Conservation (phyloP, 2,329 filamentous ascomycete genomes). For the Fusarium robinianum region DNA sequence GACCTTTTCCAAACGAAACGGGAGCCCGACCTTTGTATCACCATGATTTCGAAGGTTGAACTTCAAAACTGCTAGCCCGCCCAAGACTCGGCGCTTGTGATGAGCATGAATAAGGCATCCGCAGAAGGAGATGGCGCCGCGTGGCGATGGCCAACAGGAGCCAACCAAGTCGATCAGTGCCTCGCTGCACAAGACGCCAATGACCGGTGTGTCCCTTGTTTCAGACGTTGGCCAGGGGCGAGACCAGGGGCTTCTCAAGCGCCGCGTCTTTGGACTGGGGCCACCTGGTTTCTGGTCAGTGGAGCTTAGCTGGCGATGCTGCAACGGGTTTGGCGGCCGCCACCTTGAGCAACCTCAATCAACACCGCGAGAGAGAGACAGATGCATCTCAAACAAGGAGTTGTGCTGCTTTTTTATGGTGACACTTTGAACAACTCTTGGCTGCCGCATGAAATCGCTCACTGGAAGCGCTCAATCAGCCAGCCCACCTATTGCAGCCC, state of each 20-base stretch:
- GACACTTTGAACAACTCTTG: constrained; percentile 10
- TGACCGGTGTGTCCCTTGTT: constrained; percentile 25
- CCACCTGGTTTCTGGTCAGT: constrained; percentile 31
- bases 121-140: constrained; percentile 14
- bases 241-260: constrained; percentile 25
- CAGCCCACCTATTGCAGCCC: too few species aligned
- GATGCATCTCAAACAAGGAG: constrained; percentile 7
- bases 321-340: constrained; percentile 15
- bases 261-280: constrained; percentile 26
- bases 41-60: constrained; percentile 3
- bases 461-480: too few species aligned
- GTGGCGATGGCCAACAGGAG: constrained; percentile 10
- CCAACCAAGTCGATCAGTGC: constrained; percentile 28
- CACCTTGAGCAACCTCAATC: constrained; percentile 17
- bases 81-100: constrained; percentile 21
- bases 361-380: constrained; percentile 4
- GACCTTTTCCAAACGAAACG: constrained; percentile 8
- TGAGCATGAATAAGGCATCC: constrained; percentile 18
- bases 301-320: constrained; percentile 12
- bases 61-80: constrained; percentile 6
- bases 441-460: too few species aligned
- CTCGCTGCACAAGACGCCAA: constrained; percentile 26
- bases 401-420: constrained; percentile 2
- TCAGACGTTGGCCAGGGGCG: constrained; percentile 24
- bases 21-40: constrained; percentile 10